Evolutionary conservation across 805 yeast species (phyloP).

Genomic region (Trichomonascus vanleenenianus): DNA sequence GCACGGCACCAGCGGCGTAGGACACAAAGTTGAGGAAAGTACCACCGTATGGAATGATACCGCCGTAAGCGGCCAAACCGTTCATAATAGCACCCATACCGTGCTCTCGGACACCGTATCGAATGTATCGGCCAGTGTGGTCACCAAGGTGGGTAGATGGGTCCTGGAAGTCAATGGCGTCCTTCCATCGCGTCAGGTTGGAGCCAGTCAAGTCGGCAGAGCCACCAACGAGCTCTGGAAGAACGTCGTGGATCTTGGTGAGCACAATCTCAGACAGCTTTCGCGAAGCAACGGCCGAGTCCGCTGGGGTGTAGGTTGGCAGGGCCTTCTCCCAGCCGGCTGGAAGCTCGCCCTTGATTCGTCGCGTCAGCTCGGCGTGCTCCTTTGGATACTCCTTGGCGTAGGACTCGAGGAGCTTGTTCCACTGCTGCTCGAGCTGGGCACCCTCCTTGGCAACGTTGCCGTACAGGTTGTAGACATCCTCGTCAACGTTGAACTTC

Average conservation of each 20-base stretch:
- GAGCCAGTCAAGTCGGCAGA: slow-evolving; percentile 98
- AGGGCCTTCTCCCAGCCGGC: slow-evolving; percentile 67
- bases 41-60: slow-evolving; percentile 88
- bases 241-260: slow-evolving; percentile 45
- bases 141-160: slow-evolving; percentile 72
- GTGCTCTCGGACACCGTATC: slow-evolving; percentile 99
- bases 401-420: slow-evolving; percentile 53
- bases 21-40: slow-evolving; percentile 91
- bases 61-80: slow-evolving; percentile 89
- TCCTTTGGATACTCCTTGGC: slow-evolving; percentile 60
- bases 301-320: slow-evolving; percentile 73
- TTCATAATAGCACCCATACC: slow-evolving; percentile 98
- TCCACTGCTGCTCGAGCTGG: slow-evolving; percentile 69
- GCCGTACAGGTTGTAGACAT: slow-evolving; percentile 65
- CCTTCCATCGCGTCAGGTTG: slow-evolving; percentile 83
- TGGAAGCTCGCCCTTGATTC: slow-evolving; percentile 67
- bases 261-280: slow-evolving; percentile 82
- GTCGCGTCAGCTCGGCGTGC: slow-evolving; percentile 73
- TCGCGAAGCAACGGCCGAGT: slow-evolving; percentile 86
- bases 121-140: slow-evolving; percentile 86
- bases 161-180: slow-evolving; percentile 88
- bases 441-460: slow-evolving; percentile 53
- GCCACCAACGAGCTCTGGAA: slow-evolving; percentile 94
- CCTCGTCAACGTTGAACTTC: slow-evolving; percentile 71
- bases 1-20: slow-evolving; percentile 46